Evolutionary conservation across 139 green algal genomes (phyloP).

Genomic region (Haematococcus lacustris): DNA sequence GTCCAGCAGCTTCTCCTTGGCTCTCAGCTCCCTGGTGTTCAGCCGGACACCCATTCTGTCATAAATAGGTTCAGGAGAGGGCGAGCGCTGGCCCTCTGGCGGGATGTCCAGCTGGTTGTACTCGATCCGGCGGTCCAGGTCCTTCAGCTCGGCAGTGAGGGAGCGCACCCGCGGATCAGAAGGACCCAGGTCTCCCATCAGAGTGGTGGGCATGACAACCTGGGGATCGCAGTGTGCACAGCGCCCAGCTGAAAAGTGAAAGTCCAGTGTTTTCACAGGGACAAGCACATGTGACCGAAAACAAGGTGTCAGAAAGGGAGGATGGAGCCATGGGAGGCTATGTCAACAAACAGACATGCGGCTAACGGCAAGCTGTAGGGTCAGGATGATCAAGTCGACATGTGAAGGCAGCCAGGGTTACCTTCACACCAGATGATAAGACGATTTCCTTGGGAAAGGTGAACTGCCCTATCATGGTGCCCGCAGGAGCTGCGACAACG

Average conservation of each 20-base stretch:
- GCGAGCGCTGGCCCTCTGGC: constrained; percentile 70
- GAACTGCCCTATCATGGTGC: constrained; percentile 20
- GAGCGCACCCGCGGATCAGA: constrained; percentile 39
- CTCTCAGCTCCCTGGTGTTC: constrained; percentile 86
- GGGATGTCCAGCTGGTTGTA: constrained; percentile 39
- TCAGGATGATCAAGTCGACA: too few species aligned
- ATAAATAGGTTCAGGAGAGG: constrained; percentile 89
- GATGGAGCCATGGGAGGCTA: too few species aligned
- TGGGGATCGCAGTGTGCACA: constrained; percentile 6
- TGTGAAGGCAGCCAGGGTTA: too few species aligned
- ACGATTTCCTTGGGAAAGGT: constrained; percentile 43
- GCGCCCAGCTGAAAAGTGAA: background rate
- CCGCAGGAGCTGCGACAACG: constrained; percentile 3
- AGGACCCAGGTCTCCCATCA: constrained; percentile 31
- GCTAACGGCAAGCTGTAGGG: too few species aligned
- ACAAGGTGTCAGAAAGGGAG: too few species aligned
- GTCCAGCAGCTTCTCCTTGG: constrained; percentile 36
- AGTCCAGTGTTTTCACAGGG: background rate
- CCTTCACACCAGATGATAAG: too few species aligned
- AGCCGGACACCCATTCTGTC: constrained; percentile 74
- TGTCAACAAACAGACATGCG: too few species aligned
- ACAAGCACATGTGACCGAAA: constrained; percentile 6
- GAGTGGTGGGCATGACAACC: constrained; percentile 32
- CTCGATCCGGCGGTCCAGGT: constrained; percentile 35
- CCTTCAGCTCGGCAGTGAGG: constrained; percentile 40